Evolutionary conservation across 495 filamentous ascomycete genomes (phyloP).

Genomic region (Rostrohypoxylon terebratum): DNA sequence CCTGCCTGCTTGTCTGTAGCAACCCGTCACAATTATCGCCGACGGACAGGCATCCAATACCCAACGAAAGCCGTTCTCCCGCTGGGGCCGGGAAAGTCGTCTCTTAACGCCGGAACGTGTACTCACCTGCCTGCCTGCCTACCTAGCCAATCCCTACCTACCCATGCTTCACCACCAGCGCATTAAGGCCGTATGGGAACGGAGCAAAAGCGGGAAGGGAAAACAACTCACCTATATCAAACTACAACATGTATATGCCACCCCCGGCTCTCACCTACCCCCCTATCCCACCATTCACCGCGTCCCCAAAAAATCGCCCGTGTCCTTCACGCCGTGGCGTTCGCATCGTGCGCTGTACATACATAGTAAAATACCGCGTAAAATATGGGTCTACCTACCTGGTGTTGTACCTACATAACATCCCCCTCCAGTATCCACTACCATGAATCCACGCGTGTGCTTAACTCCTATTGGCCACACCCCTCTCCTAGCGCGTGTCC

Average conservation of each 20-base stretch:
- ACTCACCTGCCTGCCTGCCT: too few species aligned
- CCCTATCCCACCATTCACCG: not conserved
- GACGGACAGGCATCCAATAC: not conserved
- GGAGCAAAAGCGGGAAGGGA: not conserved
- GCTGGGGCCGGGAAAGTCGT: slow-evolving; percentile 15
- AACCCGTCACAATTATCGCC: not conserved
- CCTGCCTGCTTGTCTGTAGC: too few species aligned
- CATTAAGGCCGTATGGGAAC: not conserved
- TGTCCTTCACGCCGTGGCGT: slow-evolving; percentile 31
- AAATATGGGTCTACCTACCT: not conserved
- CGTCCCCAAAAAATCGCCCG: slow-evolving; percentile 1
- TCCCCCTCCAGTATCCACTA: too few species aligned
- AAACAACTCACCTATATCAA: not conserved
- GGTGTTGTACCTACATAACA: too few species aligned
- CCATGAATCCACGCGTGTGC: too few species aligned
- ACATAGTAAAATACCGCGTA: too few species aligned
- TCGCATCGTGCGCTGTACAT: not conserved
- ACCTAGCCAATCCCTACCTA: not conserved
- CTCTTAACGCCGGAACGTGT: slow-evolving; percentile 5
- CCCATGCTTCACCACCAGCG: not conserved
- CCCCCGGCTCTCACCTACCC: too few species aligned
- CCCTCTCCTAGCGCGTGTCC: slow-evolving; percentile 18
- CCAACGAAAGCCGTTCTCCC: slow-evolving; percentile 20
- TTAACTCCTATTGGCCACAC: too few species aligned
- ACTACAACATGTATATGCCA: not conserved